Evolutionary conservation across 768 basidiomycete species (phyloP), one percentile per base, ranked within the genome.

Genomic region (Phlegmacium glaucopus): DNA sequence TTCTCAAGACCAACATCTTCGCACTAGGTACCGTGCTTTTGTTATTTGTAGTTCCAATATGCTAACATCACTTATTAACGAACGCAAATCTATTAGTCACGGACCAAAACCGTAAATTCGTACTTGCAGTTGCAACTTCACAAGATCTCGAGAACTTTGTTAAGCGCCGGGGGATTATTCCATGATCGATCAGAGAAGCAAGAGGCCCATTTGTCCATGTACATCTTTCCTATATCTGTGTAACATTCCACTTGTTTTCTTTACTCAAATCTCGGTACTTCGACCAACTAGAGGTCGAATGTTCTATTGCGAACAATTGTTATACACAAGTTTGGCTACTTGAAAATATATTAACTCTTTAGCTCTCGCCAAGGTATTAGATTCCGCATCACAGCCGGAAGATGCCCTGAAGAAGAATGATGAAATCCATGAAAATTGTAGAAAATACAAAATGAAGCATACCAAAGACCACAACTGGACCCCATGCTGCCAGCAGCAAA

Each of bases 71-170:
- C n/a, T 22, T 22, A 22, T 3, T 5, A 22, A 22, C 22, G 22
- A 22, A 22, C 22, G 5, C 22, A 34, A 34, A 32, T 32, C 8
- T 34, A 4, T 34, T 52, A 93, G 94, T 95, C 30, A 94, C 94
- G 4, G 94, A 96, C 64, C 67, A 70, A 39, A 75, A 75, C 43
- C 80, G 89, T 47, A 90, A 91, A 61, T 93, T 93, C 49, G 89
- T 93, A 4, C 76, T 92, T 12, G 90, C 75, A 1, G 82, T 93
- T 0, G 90, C 86, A 1, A 93, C 90, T 15, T 60, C 70, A 13
- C 82, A 90, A 25, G 90, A 93, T 60, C 68, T 93, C 15, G 80
- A 89, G 60, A 77, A 69, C 39, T 81, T 83, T 54, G 77, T 79
- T 35, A 64, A 70, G 22, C 70, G 80, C 30, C 70, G 79, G 22